These are phyloP conservation scores for Wickerhamiella dianesei DNA, from an alignment of 805 yeast species.

Conservation along the genomic window DNA sequence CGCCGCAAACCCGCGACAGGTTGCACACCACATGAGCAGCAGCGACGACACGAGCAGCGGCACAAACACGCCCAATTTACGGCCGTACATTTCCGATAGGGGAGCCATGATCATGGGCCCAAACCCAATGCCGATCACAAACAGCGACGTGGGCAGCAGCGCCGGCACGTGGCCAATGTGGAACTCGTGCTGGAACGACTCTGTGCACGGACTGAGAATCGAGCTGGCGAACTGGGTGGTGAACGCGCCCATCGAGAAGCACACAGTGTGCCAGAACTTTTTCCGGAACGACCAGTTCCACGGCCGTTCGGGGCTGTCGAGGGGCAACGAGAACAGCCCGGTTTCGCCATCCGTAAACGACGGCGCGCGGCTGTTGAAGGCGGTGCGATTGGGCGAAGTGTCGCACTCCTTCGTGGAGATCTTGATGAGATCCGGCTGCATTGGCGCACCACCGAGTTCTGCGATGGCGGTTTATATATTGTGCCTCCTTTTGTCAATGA, in stretches of 20 bases:
- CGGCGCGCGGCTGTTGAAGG: neutral
- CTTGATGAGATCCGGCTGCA: neutral
- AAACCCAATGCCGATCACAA: slow-evolving; percentile 78
- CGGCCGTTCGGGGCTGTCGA: slow-evolving; percentile 26
- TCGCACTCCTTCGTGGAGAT: neutral
- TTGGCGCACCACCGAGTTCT: neutral
- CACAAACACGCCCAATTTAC: slow-evolving; percentile 43
- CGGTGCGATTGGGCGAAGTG: neutral
- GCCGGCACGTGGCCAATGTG: slow-evolving; percentile 54
- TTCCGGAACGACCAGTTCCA: slow-evolving; percentile 37
- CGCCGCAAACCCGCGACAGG: slow-evolving; percentile 14
- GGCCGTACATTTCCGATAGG: slow-evolving; percentile 62
- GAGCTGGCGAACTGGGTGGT: slow-evolving; percentile 47
- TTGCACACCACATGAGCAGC: slow-evolving; percentile 13
- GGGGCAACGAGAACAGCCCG: slow-evolving; percentile 8
- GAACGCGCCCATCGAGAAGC: slow-evolving; percentile 33
- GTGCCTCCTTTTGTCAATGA: too few relatives aligned
- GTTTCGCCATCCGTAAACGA: neutral
- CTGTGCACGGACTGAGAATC: slow-evolving; percentile 41
- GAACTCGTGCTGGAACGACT: slow-evolving; percentile 34
- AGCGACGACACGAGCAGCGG: slow-evolving; percentile 31
- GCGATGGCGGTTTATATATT: too few relatives aligned
- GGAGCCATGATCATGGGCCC: slow-evolving; percentile 91
- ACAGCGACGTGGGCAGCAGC: slow-evolving; percentile 62
- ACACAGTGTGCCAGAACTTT: slow-evolving; percentile 31